Conservation (phyloP, 768 basidiomycete species). For the Podaxis sp. region DNA sequence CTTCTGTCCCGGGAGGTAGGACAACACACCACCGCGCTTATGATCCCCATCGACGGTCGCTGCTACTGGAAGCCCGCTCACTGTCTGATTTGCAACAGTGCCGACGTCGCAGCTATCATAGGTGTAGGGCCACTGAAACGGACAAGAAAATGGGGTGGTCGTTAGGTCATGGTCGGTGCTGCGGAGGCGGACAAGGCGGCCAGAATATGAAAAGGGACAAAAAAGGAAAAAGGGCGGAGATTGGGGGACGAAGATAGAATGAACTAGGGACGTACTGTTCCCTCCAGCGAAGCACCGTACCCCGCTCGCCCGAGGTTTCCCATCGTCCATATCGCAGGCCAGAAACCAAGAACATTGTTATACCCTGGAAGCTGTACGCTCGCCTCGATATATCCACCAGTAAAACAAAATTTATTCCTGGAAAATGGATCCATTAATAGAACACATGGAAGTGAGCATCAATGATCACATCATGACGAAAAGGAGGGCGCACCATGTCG, state of each 20-base stretch:
- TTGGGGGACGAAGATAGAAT: not conserved
- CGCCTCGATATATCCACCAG: conserved; percentile 73
- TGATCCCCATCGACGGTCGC: conserved; percentile 60
- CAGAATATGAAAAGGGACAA: not conserved
- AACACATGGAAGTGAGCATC: conserved; percentile 4
- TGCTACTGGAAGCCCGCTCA: conserved; percentile 64
- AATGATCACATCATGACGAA: not conserved
- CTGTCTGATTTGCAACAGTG: conserved; percentile 77
- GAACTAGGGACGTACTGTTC: conserved; percentile 48
- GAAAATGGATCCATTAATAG: conserved; percentile 30
- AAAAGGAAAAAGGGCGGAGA: not conserved
- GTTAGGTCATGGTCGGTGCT: not conserved
- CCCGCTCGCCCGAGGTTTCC: conserved; percentile 74
- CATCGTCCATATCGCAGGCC: conserved; percentile 85
- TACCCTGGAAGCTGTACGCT: conserved; percentile 64
- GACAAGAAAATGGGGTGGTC: not conserved
- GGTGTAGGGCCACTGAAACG: conserved; percentile 72
- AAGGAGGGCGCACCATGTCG: conserved; percentile 37
- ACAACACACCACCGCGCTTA: conserved; percentile 45
- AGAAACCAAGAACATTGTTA: conserved; percentile 62
- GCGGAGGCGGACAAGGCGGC: not conserved
- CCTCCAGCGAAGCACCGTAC: conserved; percentile 82
- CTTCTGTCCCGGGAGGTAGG: conserved; percentile 78
- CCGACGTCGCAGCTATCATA: conserved; percentile 86
- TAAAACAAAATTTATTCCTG: conserved; percentile 91